Percentiles rank a stretch among this genome's conserved stretches.
These are phyloP conservation scores for Podospora comata DNA, from an alignment of 495 filamentous ascomycete species.

Conservation along the genomic window DNA sequence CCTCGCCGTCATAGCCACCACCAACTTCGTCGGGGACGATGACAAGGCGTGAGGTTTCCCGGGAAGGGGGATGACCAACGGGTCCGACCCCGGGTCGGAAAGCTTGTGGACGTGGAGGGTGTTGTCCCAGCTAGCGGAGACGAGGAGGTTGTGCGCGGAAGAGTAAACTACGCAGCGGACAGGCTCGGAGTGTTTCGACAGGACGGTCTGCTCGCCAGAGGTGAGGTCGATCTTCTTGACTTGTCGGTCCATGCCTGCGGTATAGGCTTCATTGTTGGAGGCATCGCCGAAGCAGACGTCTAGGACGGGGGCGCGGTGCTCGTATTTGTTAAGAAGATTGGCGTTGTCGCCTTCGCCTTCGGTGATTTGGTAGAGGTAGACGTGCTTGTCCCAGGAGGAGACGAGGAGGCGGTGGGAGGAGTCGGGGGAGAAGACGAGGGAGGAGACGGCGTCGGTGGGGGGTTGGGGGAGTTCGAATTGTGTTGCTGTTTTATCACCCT, in stretches of 20 bases:
- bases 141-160: slow-evolving; percentile 67
- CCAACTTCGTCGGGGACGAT: slow-evolving; percentile 73
- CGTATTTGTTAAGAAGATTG: slow-evolving; percentile 63
- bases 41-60: slow-evolving; percentile 87
- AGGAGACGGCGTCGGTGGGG: slow-evolving; percentile 84
- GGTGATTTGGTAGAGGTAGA: slow-evolving; percentile 79
- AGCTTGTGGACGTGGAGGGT: slow-evolving; percentile 81
- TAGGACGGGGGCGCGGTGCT: slow-evolving; percentile 81
- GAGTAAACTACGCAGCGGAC: slow-evolving; percentile 83
- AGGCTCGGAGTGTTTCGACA: slow-evolving; percentile 73
- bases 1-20: slow-evolving; percentile 94
- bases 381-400: slow-evolving; percentile 90
- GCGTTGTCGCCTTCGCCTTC: slow-evolving; percentile 46
- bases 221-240: slow-evolving; percentile 75
- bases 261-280: slow-evolving; percentile 77
- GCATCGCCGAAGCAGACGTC: slow-evolving; percentile 82
- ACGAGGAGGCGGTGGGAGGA: slow-evolving; percentile 70
- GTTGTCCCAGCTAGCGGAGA: slow-evolving; percentile 91
- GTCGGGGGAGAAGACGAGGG: slow-evolving; percentile 74
- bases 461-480: slow-evolving; percentile 71
- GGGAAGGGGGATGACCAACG: slow-evolving; percentile 63
- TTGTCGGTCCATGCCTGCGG: slow-evolving; percentile 77
- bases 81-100: slow-evolving; percentile 35
- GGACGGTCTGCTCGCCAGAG: slow-evolving; percentile 64
- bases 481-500: slow-evolving; percentile 39